Evolutionary conservation across 228 moss, liverwort and hornwort species (phyloP), one percentile per base, ranked within the genome.

Genomic region (Sphagnum magellanicum): DNA sequence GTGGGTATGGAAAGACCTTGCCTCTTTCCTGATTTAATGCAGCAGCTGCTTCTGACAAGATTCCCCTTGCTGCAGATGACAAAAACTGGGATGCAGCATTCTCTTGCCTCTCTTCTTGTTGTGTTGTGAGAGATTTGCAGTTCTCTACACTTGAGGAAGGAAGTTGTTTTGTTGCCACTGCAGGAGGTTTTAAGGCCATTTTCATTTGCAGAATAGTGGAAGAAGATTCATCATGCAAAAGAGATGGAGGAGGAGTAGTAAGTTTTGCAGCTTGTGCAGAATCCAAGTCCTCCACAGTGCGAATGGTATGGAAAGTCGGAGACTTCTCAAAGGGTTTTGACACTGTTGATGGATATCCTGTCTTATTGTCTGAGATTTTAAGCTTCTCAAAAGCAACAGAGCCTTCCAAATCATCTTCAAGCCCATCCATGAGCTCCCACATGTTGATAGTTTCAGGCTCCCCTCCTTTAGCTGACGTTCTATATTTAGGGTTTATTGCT

Each of bases 381-480:
- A 16, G 63, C 61, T 78, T 76, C 51, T 70, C 71, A 48, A 52
- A 10, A 6, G 72, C 68, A 1, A 16, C 49, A 50, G 82, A 75
- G 68, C 77, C 71, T 53, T 69, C 75, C 72, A 77, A 64, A 58
- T 85, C 90, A 64, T 97, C 93, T 8, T 93, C 88, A 66, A 97
- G 72, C 16, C 91, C 96, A 67, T 92, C 96, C 96, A 97, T 97
- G 63, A 93, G 78, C 77, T 97, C 96, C 93, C 89, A 97, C 87
- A 90, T 93, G 70, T 97, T 85, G 60, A 97, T 87, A n/a, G 87
- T 92, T 12, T 93, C 93, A 32, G 81, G 84, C 69, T 82, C 87
- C 68, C 74, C 51, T 55, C 55, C 55, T 55, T 12, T 55, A 55
- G 12, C 55, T 55, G 55, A 12, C 2, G 9, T 55, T 55, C 3